Evolutionary conservation across 169 alveolate genomes (phyloP).

Genomic region (Cardiosporidium cionae): DNA sequence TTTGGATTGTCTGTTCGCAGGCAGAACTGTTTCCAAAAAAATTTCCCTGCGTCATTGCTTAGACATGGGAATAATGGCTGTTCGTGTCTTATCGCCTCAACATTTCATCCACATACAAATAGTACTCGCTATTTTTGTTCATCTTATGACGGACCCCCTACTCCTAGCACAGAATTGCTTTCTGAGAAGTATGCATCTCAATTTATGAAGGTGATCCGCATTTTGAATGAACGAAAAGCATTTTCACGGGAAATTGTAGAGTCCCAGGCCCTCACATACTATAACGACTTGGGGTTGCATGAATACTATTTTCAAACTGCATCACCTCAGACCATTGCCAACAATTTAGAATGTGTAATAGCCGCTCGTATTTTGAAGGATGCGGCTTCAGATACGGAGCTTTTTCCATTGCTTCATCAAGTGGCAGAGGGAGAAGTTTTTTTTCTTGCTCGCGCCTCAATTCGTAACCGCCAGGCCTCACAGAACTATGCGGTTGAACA

Average conservation of each 20-base stretch:
- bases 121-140: too few species aligned
- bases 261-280: slow-evolving; percentile 54
- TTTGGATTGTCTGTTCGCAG: too few species aligned
- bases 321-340: slow-evolving; percentile 53
- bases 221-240: not conserved
- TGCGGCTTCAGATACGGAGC: slow-evolving; percentile 54
- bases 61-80: too few species aligned
- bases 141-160: too few species aligned
- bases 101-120: too few species aligned
- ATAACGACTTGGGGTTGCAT: slow-evolving; percentile 60
- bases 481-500: slow-evolving; percentile 61
- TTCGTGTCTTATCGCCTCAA: too few species aligned
- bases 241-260: slow-evolving; percentile 36
- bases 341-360: slow-evolving; percentile 55
- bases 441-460: slow-evolving; percentile 55
- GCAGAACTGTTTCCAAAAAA: too few species aligned
- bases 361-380: slow-evolving; percentile 63
- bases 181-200: slow-evolving; percentile 11
- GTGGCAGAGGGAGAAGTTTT: slow-evolving; percentile 41
- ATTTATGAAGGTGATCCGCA: slow-evolving; percentile 4
- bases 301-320: slow-evolving; percentile 64
- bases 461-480: slow-evolving; percentile 47
- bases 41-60: too few species aligned
- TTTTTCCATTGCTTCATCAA: slow-evolving; percentile 62
- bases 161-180: too few species aligned